Base-by-base conservation (phyloP, 257 asterid species). In the Solanum ahanhuiri region DNA sequence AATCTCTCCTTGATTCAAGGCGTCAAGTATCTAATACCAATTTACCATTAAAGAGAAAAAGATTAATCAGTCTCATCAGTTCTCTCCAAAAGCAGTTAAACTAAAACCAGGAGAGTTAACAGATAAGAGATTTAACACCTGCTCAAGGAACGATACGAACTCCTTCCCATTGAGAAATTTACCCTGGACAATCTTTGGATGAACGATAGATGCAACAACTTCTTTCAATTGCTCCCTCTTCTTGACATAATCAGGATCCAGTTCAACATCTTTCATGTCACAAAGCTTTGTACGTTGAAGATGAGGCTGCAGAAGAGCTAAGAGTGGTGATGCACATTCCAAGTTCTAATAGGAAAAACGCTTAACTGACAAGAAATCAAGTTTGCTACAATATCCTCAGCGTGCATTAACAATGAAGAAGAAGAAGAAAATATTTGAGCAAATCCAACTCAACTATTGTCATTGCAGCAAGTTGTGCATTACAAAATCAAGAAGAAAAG, bases 171-270 rank as follows among this genome's bases (percentile, higher is more conserved):
- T 94, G 89, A 95, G 95, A 84, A 93, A 63, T 94, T 95, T 97
- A 15, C 99, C 99, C 94, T 95, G 99, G 82, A 97, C 99, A 91
- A 97, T 95, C 96, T 95, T 97, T 79, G 99, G 99, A 75, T 89
- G 98, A 66, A 94, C 92, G 54, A 94, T 89, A 18, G 98, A 95
- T 70, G 98, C 91, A 86, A 97, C 97, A 71, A 95, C 88, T 86
- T 89, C 86, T 93, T 94, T 97, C 91, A 97, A 90, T 88, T 92
- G 89, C 23, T 95, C 98, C 91, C 97, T 92, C 94, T 89, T 95
- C 91, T 92, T 90, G 79, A 97, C 93, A 67, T 97, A 97, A n/a
- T 82, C 22, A 41, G 98, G 92, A 86, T 97, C 99, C 45, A 97
- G 96, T 70, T 97, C 98, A 85, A 83, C 89, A 87, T 97, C 99